Base-by-base conservation (phyloP, 345 rosid genomes). In the Lenwebbia sp. region DNA sequence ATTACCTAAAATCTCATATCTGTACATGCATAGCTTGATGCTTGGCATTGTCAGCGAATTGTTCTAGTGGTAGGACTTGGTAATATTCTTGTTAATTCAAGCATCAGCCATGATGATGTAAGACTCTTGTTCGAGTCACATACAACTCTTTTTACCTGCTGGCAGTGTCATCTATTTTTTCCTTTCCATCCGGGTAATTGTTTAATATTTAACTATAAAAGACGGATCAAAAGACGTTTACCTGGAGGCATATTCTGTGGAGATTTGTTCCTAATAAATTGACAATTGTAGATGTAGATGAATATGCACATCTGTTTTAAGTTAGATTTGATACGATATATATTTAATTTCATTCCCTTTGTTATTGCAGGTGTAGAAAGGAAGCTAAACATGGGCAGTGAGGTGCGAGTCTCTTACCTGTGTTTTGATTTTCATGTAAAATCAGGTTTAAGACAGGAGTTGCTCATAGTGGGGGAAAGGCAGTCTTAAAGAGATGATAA, bases 351-450 rank as follows among this genome's bases (percentile, higher is more conserved):
- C 47, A 17, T 83, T 51, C 13, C 50, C 47, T 83, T 54, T 21
- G 19, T 28, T 84, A 26, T 23, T 30, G 49, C 75, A 81, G 88
- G 54, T 81, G 88, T 78, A 19, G 86, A 78, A 58, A n/a, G 86
- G 84, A 84, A 37, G 74, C 84, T 84, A 12, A 84, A 84, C 28
- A 84, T 84, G 88, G 86, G 41, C 30, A 58, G 22, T 87, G 86
- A 84, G 88, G 88, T 84, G 60, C 50, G 54, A 60, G 23, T 70
- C 81, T 70, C 12, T n/a, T 19, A 19, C 81, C 26, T 37, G 81
- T 23, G 13, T 70, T 70, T 70, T 19, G 40, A 70, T 70, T 70
- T 70, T 10, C 37, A 19, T 70, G 81, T 70, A 37, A 47, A 70
- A 19, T 70, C 41, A 9, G n/a, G 58, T 11, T 55, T 23, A 55